phyloP scores from a whole-genome alignment of 2,329 filamentous ascomycete species.

The Keithomyces neogunnii region DNA sequence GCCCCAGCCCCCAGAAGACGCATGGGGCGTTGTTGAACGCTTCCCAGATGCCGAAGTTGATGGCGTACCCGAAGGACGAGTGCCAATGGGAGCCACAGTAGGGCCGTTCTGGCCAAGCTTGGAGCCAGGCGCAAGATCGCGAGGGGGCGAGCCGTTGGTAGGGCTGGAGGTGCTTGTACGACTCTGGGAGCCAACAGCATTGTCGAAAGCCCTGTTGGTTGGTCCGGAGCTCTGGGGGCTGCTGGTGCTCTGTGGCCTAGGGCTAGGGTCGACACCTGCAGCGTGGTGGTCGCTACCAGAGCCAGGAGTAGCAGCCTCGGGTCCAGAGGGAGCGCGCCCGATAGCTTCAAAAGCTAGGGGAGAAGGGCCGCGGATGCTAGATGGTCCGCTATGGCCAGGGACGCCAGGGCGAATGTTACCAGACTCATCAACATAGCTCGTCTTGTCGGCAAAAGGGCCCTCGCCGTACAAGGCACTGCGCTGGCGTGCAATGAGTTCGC shows the following conservation, averaged over 20 bases:
- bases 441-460: slow-evolving; percentile 57
- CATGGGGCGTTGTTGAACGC: slow-evolving; percentile 79
- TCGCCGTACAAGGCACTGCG: slow-evolving; percentile 90
- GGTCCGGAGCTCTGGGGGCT: slow-evolving; percentile 62
- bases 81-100: slow-evolving; percentile 86
- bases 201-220: slow-evolving; percentile 53
- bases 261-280: slow-evolving; percentile 40
- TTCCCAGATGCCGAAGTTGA: slow-evolving; percentile 48
- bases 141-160: slow-evolving; percentile 69
- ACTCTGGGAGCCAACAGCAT: slow-evolving; percentile 47
- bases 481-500: slow-evolving; percentile 91
- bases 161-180: slow-evolving; percentile 81
- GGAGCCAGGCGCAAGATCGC: slow-evolving; percentile 45
- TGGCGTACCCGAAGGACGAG: slow-evolving; percentile 62
- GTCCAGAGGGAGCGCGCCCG: slow-evolving; percentile 29
- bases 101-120: slow-evolving; percentile 48
- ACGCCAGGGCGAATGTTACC: slow-evolving; percentile 54
- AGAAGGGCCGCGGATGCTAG: slow-evolving; percentile 65
- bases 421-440: slow-evolving; percentile 60
- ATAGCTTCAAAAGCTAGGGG: slow-evolving; percentile 67
- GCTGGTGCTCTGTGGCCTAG: slow-evolving; percentile 74
- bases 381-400: slow-evolving; percentile 55
- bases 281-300: slow-evolving; percentile 26
- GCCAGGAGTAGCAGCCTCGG: slow-evolving; percentile 30
- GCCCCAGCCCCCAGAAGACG: slow-evolving; percentile 82